Percentiles rank a stretch among this genome's conserved stretches.
Conservation (phyloP, 2,329 filamentous ascomycete genomes). For the Penicillium sp. region DNA sequence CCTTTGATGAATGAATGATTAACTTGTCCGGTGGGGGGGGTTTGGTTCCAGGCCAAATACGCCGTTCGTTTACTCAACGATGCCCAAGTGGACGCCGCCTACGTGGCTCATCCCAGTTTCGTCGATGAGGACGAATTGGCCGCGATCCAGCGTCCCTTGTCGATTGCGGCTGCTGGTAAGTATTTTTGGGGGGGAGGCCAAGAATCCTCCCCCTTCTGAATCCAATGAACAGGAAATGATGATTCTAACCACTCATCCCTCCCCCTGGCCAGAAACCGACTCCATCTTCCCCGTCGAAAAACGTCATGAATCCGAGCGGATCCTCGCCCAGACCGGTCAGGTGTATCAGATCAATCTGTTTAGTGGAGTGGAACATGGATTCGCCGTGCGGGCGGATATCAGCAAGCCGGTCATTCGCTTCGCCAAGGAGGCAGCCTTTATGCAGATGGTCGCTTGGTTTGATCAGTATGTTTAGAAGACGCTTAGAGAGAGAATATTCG, state of each 20-base stretch:
- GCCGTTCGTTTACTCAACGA: conserved; percentile 59
- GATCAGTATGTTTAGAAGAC: conserved; percentile 14
- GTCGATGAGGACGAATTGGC: conserved; percentile 59
- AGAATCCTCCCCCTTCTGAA: background rate
- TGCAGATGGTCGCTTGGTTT: conserved; percentile 67
- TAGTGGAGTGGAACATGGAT: conserved; percentile 64
- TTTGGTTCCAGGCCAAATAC: conserved; percentile 44
- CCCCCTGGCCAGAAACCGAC: conserved; percentile 46
- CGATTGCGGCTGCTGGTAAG: conserved; percentile 50
- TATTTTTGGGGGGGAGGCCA: background rate
- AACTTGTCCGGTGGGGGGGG: background rate
- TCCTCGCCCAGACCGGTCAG: conserved; percentile 49
- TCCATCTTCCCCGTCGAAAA: conserved; percentile 56
- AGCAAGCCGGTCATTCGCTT: conserved; percentile 51
- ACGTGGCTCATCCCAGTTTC: conserved; percentile 66
- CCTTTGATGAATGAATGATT: background rate
- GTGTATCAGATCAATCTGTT: conserved; percentile 70
- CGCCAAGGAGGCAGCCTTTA: conserved; percentile 70
- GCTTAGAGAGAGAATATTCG: background rate
- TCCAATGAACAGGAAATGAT: conserved; percentile 11
- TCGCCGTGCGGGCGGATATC: conserved; percentile 60
- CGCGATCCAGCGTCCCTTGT: conserved; percentile 57
- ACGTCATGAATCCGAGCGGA: conserved; percentile 56
- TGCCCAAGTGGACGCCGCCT: conserved; percentile 57
- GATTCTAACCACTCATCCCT: background rate